Percentiles rank a stretch among this genome's conserved stretches.
Evolutionary conservation across 1,284 basidiomycete species (phyloP).

Genomic region (Naganishia sp.): DNA sequence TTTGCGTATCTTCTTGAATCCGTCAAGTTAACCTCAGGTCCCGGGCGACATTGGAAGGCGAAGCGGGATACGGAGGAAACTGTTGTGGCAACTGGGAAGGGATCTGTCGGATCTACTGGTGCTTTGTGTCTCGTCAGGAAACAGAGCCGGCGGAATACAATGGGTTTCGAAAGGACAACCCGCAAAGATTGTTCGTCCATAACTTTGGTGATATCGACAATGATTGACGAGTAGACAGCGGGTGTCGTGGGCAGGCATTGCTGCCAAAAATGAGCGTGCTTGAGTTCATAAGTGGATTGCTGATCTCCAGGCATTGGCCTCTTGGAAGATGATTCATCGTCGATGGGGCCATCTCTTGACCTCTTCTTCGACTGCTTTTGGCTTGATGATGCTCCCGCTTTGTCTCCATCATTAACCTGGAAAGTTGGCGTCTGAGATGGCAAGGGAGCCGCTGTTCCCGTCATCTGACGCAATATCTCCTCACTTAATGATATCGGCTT

Average conservation of each 20-base stretch:
- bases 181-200: neutral
- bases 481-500: neutral
- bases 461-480: neutral
- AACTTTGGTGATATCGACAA: constrained; percentile 2
- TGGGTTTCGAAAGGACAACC: neutral
- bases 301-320: neutral
- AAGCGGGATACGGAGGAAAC: neutral
- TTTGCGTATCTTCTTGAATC: neutral
- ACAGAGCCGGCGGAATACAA: constrained; percentile 14
- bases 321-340: neutral
- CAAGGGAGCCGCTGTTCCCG: neutral
- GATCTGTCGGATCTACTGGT: constrained; percentile 1
- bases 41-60: constrained; percentile 9
- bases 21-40: constrained; percentile 16
- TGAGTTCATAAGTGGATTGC: constrained; percentile 5
- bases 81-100: constrained; percentile 2
- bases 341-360: neutral
- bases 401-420: too few species aligned
- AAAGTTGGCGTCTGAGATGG: neutral
- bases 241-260: constrained; percentile 3
- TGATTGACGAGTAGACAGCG: constrained; percentile 4
- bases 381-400: too few species aligned
- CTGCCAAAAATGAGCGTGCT: constrained; percentile 12
- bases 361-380: too few species aligned
- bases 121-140: constrained; percentile 10